Percentiles rank a stretch among this genome's conserved stretches.
Evolutionary conservation across 257 asterid species (phyloP).

Genomic region (Osmanthus fragrans): DNA sequence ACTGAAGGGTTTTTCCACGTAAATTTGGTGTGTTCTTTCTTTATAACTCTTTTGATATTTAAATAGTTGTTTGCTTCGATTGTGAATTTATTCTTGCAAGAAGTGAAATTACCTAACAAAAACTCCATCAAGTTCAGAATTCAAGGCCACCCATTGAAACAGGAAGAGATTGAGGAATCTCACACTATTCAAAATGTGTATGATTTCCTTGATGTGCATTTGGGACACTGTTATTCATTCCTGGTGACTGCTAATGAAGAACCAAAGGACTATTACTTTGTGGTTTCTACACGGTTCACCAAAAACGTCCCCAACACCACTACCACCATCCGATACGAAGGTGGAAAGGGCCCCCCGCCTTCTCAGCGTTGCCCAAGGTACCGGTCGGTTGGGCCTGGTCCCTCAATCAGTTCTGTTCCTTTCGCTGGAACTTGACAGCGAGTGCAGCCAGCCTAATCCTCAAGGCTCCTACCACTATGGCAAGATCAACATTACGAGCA

Average conservation of each 20-base stretch:
- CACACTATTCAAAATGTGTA: slow-evolving; percentile 61
- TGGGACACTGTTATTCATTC: slow-evolving; percentile 55
- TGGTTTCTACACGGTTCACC: slow-evolving; percentile 54
- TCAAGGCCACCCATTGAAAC: slow-evolving; percentile 46
- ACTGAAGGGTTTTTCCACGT: too few species aligned
- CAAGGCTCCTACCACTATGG: slow-evolving; percentile 86
- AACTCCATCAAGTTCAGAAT: slow-evolving; percentile 43
- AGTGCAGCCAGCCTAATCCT: slow-evolving; percentile 83
- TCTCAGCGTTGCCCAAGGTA: slow-evolving; percentile 33
- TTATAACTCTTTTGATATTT: too few species aligned
- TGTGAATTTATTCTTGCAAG: too few species aligned
- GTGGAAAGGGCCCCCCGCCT: slow-evolving; percentile 38
- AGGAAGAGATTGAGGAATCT: slow-evolving; percentile 62
- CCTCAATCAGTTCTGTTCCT: slow-evolving; percentile 55
- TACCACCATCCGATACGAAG: slow-evolving; percentile 40
- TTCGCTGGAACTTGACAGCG: slow-evolving; percentile 70
- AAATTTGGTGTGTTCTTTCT: too few species aligned
- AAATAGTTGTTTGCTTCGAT: too few species aligned
- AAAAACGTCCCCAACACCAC: slow-evolving; percentile 34
- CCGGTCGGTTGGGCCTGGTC: slow-evolving; percentile 68
- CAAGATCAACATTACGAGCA: slow-evolving; percentile 61
- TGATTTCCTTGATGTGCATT: slow-evolving; percentile 54
- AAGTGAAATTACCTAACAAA: neutral
- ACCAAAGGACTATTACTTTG: slow-evolving; percentile 45
- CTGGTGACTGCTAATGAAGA: slow-evolving; percentile 47